Percentiles rank a stretch among this genome's conserved stretches.
These are phyloP conservation scores for Fusarium concolor DNA, from an alignment of 2,329 filamentous ascomycete species.

Conservation along the genomic window DNA sequence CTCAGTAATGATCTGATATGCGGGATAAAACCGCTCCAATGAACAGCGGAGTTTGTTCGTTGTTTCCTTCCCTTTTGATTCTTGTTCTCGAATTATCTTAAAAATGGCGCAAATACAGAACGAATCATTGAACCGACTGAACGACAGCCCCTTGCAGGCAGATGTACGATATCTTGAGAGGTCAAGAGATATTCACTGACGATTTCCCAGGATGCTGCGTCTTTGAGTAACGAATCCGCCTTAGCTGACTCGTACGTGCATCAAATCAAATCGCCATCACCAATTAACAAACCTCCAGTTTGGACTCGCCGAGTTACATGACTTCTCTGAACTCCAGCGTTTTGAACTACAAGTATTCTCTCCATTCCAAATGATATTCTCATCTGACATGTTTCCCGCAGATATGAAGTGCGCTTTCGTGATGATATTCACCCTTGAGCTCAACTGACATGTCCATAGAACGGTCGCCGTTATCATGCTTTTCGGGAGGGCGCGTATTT, in stretches of 20 bases:
- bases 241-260: background rate
- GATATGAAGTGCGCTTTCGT: conserved; percentile 5
- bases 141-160: background rate
- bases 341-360: conserved; percentile 17
- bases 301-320: conserved; percentile 2
- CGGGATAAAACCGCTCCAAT: too few relatives aligned
- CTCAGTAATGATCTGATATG: background rate
- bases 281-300: background rate
- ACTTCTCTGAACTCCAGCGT: conserved; percentile 13
- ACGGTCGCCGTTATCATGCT: conserved; percentile 23
- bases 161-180: background rate
- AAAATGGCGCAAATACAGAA: too few relatives aligned
- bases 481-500: conserved; percentile 19
- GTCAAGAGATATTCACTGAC: accelerated
- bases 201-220: background rate
- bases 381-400: accelerated
- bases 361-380: accelerated
- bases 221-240: background rate
- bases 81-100: too few relatives aligned
- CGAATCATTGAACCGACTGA: too few relatives aligned
- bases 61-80: too few relatives aligned
- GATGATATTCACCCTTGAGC: accelerated
- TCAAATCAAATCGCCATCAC: accelerated
- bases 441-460: background rate
- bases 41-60: background rate